These are phyloP conservation scores for Nasturtium officinale DNA, from an alignment of 345 rosid species.

Conservation along the genomic window DNA sequence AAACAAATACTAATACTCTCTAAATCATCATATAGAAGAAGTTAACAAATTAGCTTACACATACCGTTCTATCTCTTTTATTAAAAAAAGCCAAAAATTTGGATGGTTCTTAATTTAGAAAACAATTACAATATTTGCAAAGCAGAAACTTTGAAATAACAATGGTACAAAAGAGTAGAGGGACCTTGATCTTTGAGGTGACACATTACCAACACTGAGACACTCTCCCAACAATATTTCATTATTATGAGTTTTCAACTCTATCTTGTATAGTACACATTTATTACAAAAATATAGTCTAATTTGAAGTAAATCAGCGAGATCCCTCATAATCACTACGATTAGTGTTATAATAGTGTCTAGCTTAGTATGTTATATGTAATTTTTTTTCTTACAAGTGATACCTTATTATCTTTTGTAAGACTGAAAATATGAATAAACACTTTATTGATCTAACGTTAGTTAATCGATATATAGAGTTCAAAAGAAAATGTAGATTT, in stretches of 20 bases:
- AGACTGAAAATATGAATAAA: neutral
- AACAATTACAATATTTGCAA: constrained; percentile 13
- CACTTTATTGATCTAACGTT: neutral
- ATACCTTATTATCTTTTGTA: neutral
- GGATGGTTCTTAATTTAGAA: constrained; percentile 4
- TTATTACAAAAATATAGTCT: neutral
- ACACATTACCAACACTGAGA: constrained; percentile 43
- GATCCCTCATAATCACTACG: neutral
- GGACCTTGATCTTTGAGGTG: constrained; percentile 43
- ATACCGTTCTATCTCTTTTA: constrained; percentile 6
- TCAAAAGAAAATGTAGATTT: neutral
- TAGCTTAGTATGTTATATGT: neutral
- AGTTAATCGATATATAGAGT: neutral
- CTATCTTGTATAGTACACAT: constrained; percentile 2
- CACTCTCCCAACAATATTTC: constrained; percentile 42
- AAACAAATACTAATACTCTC: constrained; percentile 7
- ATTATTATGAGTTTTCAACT: constrained; percentile 33
- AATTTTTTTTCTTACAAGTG: neutral
- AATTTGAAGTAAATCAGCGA: neutral
- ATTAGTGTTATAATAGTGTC: neutral
- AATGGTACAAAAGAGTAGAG: constrained; percentile 38
- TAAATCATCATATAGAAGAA: constrained; percentile 5
- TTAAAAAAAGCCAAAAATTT: neutral
- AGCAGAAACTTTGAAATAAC: constrained; percentile 31
- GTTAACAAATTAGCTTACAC: constrained; percentile 34